Base-by-base conservation (phyloP, 2,329 filamentous ascomycete species). In the Paraconiothyrium brasiliense region DNA sequence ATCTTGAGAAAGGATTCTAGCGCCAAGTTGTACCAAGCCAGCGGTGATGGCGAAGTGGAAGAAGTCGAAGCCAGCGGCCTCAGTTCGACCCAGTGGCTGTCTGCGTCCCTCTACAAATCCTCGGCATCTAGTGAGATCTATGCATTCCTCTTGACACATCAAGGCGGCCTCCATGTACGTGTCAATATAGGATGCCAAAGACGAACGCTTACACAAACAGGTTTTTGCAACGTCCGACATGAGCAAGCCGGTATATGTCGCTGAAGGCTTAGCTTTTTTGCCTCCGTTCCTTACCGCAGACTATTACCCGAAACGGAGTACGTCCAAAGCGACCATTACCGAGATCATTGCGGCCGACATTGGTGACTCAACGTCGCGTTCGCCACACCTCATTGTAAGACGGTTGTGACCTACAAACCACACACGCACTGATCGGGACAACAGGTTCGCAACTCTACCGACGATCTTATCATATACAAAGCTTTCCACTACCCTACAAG, bases 391-490 rank as follows among this genome's bases (percentile, higher is more conserved):
- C 22, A 89, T 98, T 68, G 92, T 94, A 82, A 80, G 90, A 78
- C 22, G 6, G 20, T 30, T 41, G 5, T 24, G 6, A 4, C 14
- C 3, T 2, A 27, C 30, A 27, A n/a, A 54, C 58, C 37, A 57
- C 37, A 11, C 35, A 8, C 35, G 61, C 54, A 63, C 59, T 50
- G 44, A 65, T 61, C 6, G 2, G 27, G 27, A 6, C 52, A 41
- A 41, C 65, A 93, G 91, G 82, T 94, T 32, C 91, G 94, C 54
- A 92, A 92, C 52, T 85, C 87, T 10, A 90, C 88, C 61, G 91
- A 97, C 66, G 94, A 98, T 73, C 81, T 98, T 37, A 90, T 91
- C 11, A 86, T 98, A 49, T 99, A 98, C 75, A 89, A 95, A 74
- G 93, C 94, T 1, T 90, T 93, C 68, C 84, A 87, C 46, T 74